Evolutionary conservation across 148 eudicot species (phyloP).

Genomic region (Fagopyrum tataricum): DNA sequence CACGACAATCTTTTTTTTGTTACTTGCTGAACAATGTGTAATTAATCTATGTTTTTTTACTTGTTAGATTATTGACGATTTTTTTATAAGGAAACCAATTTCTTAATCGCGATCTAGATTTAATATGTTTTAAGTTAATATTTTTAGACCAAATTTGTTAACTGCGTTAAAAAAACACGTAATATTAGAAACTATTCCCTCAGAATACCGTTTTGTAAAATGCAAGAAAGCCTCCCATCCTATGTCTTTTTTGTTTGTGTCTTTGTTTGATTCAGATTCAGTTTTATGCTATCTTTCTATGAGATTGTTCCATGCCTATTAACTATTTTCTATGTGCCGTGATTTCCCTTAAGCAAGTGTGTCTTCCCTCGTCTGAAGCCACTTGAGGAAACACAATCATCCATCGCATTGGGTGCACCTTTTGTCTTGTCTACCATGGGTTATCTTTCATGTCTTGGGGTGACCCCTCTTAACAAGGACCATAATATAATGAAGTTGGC

Average conservation of each 20-base stretch:
- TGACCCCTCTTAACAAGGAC: not conserved
- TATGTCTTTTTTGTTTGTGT: not conserved
- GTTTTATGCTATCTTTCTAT: not conserved
- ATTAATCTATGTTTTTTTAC: no score
- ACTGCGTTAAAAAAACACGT: no score
- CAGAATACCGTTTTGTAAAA: no score
- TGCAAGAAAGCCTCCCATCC: not conserved
- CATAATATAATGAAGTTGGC: not conserved
- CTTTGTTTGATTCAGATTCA: not conserved
- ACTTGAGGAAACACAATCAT: not conserved
- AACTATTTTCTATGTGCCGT: not conserved
- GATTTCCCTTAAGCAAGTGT: not conserved
- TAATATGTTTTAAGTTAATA: no score
- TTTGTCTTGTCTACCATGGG: constrained; percentile 1
- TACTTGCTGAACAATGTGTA: no score
- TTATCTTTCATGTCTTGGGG: not conserved
- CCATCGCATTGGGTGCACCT: not conserved
- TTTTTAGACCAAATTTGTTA: no score
- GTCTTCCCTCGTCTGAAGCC: not conserved
- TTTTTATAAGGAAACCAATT: no score
- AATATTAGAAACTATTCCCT: no score
- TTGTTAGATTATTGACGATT: no score
- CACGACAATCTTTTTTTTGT: no score
- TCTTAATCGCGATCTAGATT: no score
- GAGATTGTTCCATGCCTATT: not conserved